These are phyloP conservation scores for Fusarium sp. DNA, from an alignment of 2,329 filamentous ascomycete species.

Conservation along the genomic window DNA sequence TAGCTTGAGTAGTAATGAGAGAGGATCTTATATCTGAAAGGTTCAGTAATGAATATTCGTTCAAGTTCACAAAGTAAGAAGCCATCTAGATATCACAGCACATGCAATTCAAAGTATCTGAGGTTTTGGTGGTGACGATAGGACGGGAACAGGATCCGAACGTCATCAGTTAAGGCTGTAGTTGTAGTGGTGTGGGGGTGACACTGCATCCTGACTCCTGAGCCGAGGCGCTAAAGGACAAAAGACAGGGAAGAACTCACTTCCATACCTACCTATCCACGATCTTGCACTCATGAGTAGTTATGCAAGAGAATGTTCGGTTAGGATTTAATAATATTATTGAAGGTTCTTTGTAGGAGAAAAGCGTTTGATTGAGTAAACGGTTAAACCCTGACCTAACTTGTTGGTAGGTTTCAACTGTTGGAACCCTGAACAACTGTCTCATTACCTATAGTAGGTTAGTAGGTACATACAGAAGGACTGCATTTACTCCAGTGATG, in stretches of 20 bases:
- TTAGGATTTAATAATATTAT: not conserved
- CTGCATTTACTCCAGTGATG: not conserved
- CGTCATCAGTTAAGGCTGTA: slow-evolving; percentile 31
- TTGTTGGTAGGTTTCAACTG: not conserved
- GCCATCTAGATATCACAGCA: not conserved
- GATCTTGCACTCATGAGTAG: not conserved
- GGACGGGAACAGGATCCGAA: slow-evolving; percentile 7
- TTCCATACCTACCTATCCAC: not conserved
- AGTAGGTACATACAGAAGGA: not conserved
- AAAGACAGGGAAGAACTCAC: not conserved
- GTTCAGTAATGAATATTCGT: not conserved
- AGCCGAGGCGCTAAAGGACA: slow-evolving; percentile 16
- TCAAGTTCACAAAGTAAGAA: not conserved
- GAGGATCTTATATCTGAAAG: not conserved
- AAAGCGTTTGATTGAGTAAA: not conserved
- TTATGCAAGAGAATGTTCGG: not conserved
- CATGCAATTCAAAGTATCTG: not conserved
- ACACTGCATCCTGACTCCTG: slow-evolving; percentile 27
- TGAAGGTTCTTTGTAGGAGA: not conserved
- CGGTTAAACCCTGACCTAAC: too few relatives aligned
- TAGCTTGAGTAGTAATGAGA: not conserved
- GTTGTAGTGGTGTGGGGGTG: slow-evolving; percentile 19
- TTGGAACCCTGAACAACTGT: not conserved
- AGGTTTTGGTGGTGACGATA: slow-evolving; percentile 7
- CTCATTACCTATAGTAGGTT: too few relatives aligned